phyloP scores from a whole-genome alignment of 1,284 basidiomycete species.

The Waitea zeae region DNA sequence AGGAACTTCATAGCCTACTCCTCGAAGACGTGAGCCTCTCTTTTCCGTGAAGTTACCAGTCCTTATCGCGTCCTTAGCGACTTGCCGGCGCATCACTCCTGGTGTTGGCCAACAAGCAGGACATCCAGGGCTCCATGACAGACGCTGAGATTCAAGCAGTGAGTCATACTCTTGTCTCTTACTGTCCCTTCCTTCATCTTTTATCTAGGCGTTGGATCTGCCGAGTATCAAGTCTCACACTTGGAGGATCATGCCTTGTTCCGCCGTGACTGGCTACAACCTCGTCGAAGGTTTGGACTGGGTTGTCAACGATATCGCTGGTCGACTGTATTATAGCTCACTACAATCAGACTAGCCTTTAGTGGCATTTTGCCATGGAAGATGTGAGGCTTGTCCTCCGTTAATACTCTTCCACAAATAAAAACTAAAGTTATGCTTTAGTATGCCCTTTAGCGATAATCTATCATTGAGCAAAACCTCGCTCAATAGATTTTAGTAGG shows the following conservation, averaged over 20 bases:
- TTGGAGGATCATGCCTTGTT: slow-evolving; percentile 87
- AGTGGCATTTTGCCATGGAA: too few relatives aligned
- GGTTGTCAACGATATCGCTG: slow-evolving; percentile 85
- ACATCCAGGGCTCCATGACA: slow-evolving; percentile 77
- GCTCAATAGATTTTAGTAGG: too few relatives aligned
- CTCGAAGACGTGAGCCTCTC: slow-evolving; percentile 65
- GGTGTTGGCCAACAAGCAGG: slow-evolving; percentile 99
- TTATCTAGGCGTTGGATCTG: slow-evolving; percentile 61
- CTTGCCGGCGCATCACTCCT: slow-evolving; percentile 88
- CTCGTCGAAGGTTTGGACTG: slow-evolving; percentile 81
- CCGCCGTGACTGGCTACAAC: slow-evolving; percentile 80
- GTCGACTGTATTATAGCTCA: slow-evolving; percentile 58
- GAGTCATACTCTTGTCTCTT: slow-evolving; percentile 14
- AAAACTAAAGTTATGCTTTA: too few relatives aligned
- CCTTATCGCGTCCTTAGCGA: slow-evolving; percentile 30
- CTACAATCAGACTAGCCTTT: too few relatives aligned
- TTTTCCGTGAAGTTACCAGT: slow-evolving; percentile 4
- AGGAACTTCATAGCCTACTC: slow-evolving; percentile 75
- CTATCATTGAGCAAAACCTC: too few relatives aligned
- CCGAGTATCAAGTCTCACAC: slow-evolving; percentile 67
- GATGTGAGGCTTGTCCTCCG: too few relatives aligned
- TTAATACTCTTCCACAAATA: too few relatives aligned
- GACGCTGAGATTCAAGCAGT: slow-evolving; percentile 73
- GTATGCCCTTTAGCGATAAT: too few relatives aligned
- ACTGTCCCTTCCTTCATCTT: slow-evolving; percentile 6